Base-by-base conservation (phyloP, 495 filamentous ascomycete species). In the Penicillium lagena region DNA sequence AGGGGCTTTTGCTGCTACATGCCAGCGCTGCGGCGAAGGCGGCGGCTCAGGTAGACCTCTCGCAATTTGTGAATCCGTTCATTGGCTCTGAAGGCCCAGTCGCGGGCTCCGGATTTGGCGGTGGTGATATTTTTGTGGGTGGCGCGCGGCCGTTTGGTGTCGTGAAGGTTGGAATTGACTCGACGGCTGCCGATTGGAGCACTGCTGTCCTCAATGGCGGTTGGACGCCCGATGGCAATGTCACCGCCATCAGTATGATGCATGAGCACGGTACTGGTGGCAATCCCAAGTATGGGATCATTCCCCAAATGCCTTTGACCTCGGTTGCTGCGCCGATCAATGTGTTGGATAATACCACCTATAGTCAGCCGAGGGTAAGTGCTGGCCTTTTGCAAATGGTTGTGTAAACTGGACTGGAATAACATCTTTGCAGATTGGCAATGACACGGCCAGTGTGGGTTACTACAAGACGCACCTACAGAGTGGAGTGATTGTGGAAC, bases 191-290 rank as follows among this genome's bases (percentile, higher is more conserved):
- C 68, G 83, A 62, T 67, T 78, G 45, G 83, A 80, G 38, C 29
- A 56, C 51, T 7, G 61, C 61, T 9, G 51, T 62, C 14, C 42
- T 69, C 27, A 69, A 69, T 54, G 81, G 80, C 7, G 83, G 82
- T 7, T 83, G 78, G 61, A 72, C 72, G 34, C 64, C 80, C 0
- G 59, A 59, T 22, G 83, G 83, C 2, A 77, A 76, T 43, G 73
- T 86, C 34, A 80, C 75, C 7, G 83, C 74, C 4, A 81, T 86
- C 53, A 80, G 58, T 29, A 73, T 86, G 71, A 78, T 85, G 69
- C 83, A 87, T 55, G 82, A 87, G 57, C 79, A 75, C 44, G 82
- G 83, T 3, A 87, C 80, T 12, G 83, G 83, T 12, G 82, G 83
- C 15, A 77, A 77, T 9, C 81, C 82, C 0, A 86, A 85, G 61